Percentiles rank a stretch among this genome's conserved stretches.
Evolutionary conservation across 2,329 filamentous ascomycete genomes (phyloP).

Genomic region (Alternaria novae-zelandiae): DNA sequence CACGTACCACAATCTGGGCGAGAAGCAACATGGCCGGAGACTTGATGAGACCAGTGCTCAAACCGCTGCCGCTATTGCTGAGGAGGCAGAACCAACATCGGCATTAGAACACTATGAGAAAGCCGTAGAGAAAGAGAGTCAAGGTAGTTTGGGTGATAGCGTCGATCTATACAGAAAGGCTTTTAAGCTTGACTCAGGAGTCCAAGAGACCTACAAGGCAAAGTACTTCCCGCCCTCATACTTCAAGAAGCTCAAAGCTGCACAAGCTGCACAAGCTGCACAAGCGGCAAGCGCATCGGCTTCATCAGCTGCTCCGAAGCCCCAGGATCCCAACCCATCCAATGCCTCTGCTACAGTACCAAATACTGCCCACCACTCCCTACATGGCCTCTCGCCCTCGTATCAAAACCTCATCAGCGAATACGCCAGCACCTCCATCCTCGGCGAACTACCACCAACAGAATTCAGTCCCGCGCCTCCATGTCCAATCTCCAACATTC

Average conservation of each 20-base stretch:
- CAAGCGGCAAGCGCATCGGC: conserved; percentile 1
- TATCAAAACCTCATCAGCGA: conserved; percentile 74
- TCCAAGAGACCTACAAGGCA: conserved; percentile 86
- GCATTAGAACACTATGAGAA: conserved; percentile 92
- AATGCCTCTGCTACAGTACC: conserved; percentile 61
- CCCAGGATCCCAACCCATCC: conserved; percentile 55
- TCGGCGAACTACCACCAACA: conserved; percentile 69
- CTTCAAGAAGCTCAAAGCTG: conserved; percentile 46
- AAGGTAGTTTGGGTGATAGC: conserved; percentile 88
- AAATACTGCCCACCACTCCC: conserved; percentile 63
- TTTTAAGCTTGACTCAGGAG: conserved; percentile 84
- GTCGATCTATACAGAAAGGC: conserved; percentile 86
- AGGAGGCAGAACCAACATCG: conserved; percentile 65
- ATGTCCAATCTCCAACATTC: conserved; percentile 79
- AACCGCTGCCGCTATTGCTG: conserved; percentile 35
- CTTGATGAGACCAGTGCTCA: conserved; percentile 52
- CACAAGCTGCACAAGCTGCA: conserved; percentile 12
- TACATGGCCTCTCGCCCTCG: conserved; percentile 62
- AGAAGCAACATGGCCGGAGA: conserved; percentile 53
- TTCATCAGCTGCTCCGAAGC: conserved; percentile 17
- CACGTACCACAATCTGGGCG: conserved; percentile 54
- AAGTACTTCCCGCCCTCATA: conserved; percentile 81
- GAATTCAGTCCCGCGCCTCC: conserved; percentile 75
- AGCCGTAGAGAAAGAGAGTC: conserved; percentile 85
- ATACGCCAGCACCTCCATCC: conserved; percentile 75